These are phyloP conservation scores for Cokeromyces recurvatus DNA, from an alignment of 371 early-diverging fungal species.

Conservation along the genomic window DNA sequence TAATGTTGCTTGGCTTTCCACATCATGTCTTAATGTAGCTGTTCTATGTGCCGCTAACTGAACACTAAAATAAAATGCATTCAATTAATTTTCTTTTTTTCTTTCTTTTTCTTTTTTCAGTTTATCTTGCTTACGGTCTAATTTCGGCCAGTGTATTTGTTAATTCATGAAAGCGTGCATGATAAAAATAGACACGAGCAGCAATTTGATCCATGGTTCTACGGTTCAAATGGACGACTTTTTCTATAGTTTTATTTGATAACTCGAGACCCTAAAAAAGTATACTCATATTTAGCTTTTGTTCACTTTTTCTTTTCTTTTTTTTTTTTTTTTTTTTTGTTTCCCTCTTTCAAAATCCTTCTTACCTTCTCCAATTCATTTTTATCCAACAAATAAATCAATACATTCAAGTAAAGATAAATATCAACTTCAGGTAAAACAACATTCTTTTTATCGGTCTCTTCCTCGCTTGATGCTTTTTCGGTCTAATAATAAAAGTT, in stretches of 20 bases:
- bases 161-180: slow-evolving; percentile 84
- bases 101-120: neutral
- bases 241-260: slow-evolving; percentile 58
- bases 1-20: slow-evolving; percentile 82
- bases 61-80: slow-evolving; percentile 29
- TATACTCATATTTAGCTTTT: neutral
- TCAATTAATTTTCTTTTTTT: neutral
- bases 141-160: slow-evolving; percentile 66
- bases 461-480: slow-evolving; percentile 17
- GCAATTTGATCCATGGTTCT: slow-evolving; percentile 88
- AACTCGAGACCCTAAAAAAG: slow-evolving; percentile 72
- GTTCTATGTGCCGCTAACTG: slow-evolving; percentile 86
- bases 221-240: slow-evolving; percentile 68
- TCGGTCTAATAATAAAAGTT: slow-evolving; percentile 7
- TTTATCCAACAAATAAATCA: slow-evolving; percentile 81
- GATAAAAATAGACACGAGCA: slow-evolving; percentile 91
- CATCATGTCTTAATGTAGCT: slow-evolving; percentile 85
- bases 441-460: slow-evolving; percentile 28
- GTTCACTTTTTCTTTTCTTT: neutral
- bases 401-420: slow-evolving; percentile 75
- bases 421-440: slow-evolving; percentile 86
- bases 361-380: slow-evolving; percentile 65
- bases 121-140: slow-evolving; percentile 53
- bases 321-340: too few species aligned
- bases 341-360: too few species aligned